phyloP scores from a whole-genome alignment of 1,284 basidiomycete species.

The Ganoderma sp. region DNA sequence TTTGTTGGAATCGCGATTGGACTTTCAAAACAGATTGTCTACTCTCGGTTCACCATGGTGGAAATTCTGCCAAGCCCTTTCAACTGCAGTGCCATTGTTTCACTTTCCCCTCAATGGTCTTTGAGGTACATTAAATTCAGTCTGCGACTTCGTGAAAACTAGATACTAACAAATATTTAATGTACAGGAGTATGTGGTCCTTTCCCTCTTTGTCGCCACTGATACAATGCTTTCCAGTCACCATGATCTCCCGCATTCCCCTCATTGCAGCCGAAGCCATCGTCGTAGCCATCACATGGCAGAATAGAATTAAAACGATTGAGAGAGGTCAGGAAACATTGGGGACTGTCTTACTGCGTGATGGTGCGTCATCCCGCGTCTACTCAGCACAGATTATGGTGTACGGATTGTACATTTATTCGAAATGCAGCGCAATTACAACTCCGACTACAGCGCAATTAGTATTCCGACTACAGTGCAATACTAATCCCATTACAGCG shows the following conservation, averaged over 20 bases:
- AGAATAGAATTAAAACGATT: neutral
- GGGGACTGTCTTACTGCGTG: neutral
- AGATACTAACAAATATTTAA: too few relatives aligned
- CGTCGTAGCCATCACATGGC: neutral
- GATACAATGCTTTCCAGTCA: neutral
- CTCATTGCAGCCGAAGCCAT: neutral
- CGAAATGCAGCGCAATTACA: too few relatives aligned
- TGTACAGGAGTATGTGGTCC: neutral
- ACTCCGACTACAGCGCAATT: too few relatives aligned
- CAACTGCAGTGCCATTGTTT: neutral
- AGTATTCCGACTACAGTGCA: too few relatives aligned
- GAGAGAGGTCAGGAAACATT: neutral
- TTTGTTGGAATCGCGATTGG: too few relatives aligned
- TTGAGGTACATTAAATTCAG: neutral
- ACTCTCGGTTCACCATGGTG: neutral
- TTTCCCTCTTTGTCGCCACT: neutral
- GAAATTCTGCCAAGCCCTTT: conserved; percentile 1
- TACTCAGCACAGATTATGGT: too few relatives aligned
- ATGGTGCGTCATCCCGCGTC: neutral
- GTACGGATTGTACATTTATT: too few relatives aligned
- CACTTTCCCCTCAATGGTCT: neutral
- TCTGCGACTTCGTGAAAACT: too few relatives aligned
- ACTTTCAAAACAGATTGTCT: neutral
- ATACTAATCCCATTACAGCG: too few relatives aligned
- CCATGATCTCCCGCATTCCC: neutral